Conservation (phyloP, 1,139 yeast species). For the Candida sp. region DNA sequence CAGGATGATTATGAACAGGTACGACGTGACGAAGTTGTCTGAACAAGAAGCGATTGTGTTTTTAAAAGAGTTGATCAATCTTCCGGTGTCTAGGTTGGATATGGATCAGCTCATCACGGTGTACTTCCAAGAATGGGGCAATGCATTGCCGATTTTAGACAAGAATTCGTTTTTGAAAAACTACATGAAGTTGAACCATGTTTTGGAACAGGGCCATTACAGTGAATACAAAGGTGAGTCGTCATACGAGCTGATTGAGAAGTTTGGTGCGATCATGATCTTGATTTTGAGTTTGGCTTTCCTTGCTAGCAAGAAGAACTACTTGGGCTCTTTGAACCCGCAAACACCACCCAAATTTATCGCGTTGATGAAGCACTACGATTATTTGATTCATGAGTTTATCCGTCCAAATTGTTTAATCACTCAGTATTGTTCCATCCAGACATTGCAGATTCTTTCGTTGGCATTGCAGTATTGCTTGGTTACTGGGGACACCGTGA, state of each 20-base stretch:
- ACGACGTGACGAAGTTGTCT: conserved; percentile 27
- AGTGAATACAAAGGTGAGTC: conserved; percentile 12
- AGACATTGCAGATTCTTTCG: conserved; percentile 71
- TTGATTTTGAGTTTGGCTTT: conserved; percentile 63
- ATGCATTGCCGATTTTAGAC: conserved; percentile 69
- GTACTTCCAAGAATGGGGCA: conserved; percentile 84
- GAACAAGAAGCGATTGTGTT: conserved; percentile 45
- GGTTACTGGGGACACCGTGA: conserved; percentile 73
- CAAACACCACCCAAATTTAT: conserved; percentile 23
- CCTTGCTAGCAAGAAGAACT: conserved; percentile 39
- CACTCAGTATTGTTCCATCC: conserved; percentile 63
- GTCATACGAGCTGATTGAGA: conserved; percentile 46
- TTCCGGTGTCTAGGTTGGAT: conserved; percentile 58
- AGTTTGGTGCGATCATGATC: conserved; percentile 64
- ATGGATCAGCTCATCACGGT: conserved; percentile 59
- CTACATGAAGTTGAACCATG: conserved; percentile 52
- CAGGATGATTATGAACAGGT: conserved; percentile 34
- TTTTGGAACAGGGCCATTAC: conserved; percentile 33
- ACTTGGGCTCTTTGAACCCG: conserved; percentile 18
- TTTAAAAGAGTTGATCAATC: conserved; percentile 44
- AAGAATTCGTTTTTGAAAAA: conserved; percentile 64
- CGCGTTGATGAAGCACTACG: conserved; percentile 46
- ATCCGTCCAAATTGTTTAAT: conserved; percentile 55
- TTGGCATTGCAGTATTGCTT: conserved; percentile 75
- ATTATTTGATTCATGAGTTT: conserved; percentile 54